Percentiles rank a stretch among this genome's conserved stretches.
These are phyloP conservation scores for Penicillium sp. DNA, from an alignment of 2,329 filamentous ascomycete genomes.

Conservation along the genomic window DNA sequence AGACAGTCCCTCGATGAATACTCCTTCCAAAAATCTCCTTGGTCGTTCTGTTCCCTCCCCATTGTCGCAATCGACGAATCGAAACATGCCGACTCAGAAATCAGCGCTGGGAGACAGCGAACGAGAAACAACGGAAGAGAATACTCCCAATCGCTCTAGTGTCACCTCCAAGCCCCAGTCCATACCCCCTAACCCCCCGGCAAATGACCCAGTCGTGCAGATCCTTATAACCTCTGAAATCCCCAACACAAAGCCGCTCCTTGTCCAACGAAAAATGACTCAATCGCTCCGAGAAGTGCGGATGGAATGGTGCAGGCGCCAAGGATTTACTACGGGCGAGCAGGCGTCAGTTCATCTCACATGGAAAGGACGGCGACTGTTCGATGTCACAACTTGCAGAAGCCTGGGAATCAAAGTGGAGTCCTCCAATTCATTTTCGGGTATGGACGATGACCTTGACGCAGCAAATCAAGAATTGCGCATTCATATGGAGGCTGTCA, in stretches of 20 bases:
- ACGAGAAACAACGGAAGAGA: background rate
- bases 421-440: constrained; percentile 36
- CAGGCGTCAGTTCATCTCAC: constrained; percentile 67
- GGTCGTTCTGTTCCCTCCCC: no score
- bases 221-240: constrained; percentile 69
- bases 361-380: constrained; percentile 71
- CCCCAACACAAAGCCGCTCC: constrained; percentile 56
- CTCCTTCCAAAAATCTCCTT: background rate
- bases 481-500: constrained; percentile 77
- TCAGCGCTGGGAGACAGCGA: no score
- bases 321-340: constrained; percentile 53
- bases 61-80: no score
- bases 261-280: constrained; percentile 64
- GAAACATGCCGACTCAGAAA: no score
- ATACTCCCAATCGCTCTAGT: background rate
- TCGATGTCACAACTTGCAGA: constrained; percentile 69
- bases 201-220: constrained; percentile 53
- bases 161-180: background rate
- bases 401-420: constrained; percentile 61
- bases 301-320: constrained; percentile 65
- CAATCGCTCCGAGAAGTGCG: constrained; percentile 67
- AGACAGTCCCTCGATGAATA: background rate
- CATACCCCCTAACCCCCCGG: constrained; percentile 3
- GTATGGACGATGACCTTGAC: constrained; percentile 48
- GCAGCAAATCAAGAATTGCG: constrained; percentile 52